Evolutionary conservation across 768 basidiomycete species (phyloP).

Genomic region (Ephemerocybe angulata): DNA sequence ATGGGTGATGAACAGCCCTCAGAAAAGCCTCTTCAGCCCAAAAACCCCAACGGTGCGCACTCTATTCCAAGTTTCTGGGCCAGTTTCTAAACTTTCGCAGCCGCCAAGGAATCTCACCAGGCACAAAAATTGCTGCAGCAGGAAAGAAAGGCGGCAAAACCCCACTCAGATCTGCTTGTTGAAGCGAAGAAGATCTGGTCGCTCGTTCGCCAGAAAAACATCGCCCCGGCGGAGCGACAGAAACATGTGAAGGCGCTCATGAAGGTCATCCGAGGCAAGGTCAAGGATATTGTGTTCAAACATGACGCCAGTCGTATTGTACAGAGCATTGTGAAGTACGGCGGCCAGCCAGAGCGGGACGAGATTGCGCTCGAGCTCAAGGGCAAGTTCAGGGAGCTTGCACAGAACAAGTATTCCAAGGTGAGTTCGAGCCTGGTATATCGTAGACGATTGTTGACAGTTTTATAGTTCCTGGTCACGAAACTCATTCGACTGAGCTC

Average conservation of each 20-base stretch:
- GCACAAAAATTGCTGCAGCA: slow-evolving; percentile 62
- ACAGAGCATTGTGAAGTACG: slow-evolving; percentile 79
- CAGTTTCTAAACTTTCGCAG: slow-evolving; percentile 28
- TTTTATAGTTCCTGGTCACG: slow-evolving; percentile 65
- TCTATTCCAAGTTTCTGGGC: not conserved
- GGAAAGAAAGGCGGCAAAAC: slow-evolving; percentile 74
- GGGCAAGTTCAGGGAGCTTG: slow-evolving; percentile 72
- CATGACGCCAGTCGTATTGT: slow-evolving; percentile 89
- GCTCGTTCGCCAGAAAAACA: slow-evolving; percentile 66
- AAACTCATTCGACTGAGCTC: slow-evolving; percentile 80
- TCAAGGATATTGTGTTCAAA: slow-evolving; percentile 84
- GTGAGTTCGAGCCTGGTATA: slow-evolving; percentile 33
- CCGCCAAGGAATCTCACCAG: slow-evolving; percentile 65
- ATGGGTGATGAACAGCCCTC: slow-evolving; percentile 18
- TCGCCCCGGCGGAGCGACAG: slow-evolving; percentile 66
- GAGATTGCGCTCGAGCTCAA: slow-evolving; percentile 82
- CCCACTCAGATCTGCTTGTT: slow-evolving; percentile 63
- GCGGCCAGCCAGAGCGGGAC: slow-evolving; percentile 68
- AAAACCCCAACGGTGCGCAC: slow-evolving; percentile 58
- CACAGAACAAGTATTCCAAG: slow-evolving; percentile 89
- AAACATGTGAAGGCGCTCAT: slow-evolving; percentile 73
- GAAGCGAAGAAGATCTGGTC: slow-evolving; percentile 80
- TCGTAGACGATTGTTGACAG: not conserved
- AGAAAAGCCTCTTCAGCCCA: slow-evolving; percentile 32
- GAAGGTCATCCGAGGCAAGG: slow-evolving; percentile 71